phyloP scores from a whole-genome alignment of 495 filamentous ascomycete genomes.

The Daldinia caldariorum region DNA sequence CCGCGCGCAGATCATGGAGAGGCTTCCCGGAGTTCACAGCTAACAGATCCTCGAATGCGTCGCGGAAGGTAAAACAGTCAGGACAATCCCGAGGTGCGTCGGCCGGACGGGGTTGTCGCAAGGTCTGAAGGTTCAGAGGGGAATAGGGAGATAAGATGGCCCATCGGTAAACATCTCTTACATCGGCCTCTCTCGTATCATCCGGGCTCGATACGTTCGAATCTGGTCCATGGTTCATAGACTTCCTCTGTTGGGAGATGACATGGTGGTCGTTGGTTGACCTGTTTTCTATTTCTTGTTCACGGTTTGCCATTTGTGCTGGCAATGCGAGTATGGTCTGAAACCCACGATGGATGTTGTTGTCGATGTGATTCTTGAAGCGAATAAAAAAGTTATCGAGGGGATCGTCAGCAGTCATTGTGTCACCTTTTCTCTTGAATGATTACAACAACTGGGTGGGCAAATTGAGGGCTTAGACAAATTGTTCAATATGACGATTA shows the following conservation, averaged over 20 bases:
- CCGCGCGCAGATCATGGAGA: conserved; percentile 21
- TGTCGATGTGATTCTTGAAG: conserved; percentile 57
- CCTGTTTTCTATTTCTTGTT: neutral
- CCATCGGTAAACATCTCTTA: conserved; percentile 36
- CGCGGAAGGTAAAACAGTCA: conserved; percentile 49
- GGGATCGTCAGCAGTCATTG: conserved; percentile 34
- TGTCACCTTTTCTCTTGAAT: conserved; percentile 6
- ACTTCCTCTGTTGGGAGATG: neutral
- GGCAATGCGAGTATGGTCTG: conserved; percentile 46
- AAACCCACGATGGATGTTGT: conserved; percentile 50
- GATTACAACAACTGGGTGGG: neutral
- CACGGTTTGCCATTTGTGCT: neutral
- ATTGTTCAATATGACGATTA: neutral
- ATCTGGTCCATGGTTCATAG: neutral
- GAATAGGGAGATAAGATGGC: conserved; percentile 49
- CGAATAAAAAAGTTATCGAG: conserved; percentile 55
- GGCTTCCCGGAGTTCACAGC: conserved; percentile 42
- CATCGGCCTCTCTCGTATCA: neutral
- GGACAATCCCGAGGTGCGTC: conserved; percentile 41
- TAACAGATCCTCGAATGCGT: conserved; percentile 57
- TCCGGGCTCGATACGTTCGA: neutral
- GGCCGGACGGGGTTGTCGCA: conserved; percentile 41
- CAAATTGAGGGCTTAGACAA: neutral
- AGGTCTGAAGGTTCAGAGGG: conserved; percentile 47
- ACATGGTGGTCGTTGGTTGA: neutral